Conservation (phyloP, 805 yeast genomes). For the Candida maltosa region DNA sequence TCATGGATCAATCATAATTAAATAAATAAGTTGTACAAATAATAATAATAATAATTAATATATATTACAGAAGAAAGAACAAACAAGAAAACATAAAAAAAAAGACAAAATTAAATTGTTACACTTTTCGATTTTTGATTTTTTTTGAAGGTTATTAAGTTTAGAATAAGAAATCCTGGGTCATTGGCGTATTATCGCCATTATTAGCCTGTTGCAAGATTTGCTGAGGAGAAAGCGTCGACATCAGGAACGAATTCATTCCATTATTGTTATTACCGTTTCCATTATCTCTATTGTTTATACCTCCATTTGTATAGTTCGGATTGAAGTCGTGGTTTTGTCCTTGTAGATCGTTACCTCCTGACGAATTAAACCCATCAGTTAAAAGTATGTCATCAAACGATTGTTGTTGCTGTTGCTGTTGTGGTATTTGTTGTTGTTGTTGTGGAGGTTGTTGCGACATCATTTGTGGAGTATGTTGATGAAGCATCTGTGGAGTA, state of each 20-base stretch:
- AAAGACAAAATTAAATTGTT: too few species aligned
- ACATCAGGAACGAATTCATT: constrained; percentile 6
- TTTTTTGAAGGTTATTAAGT: not conserved
- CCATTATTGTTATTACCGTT: constrained; percentile 7
- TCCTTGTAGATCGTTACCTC: not conserved
- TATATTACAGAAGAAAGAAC: constrained; percentile 2
- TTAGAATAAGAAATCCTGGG: constrained; percentile 2
- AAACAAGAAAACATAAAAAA: too few species aligned
- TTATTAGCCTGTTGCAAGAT: constrained; percentile 27
- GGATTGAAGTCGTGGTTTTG: too few species aligned
- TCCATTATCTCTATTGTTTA: constrained; percentile 10
- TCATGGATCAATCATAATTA: constrained; percentile 14
- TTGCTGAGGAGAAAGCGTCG: constrained; percentile 37
- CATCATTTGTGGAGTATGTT: not conserved
- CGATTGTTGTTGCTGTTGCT: constrained; percentile 6
- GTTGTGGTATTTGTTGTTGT: constrained; percentile 8
- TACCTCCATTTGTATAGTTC: too few species aligned
- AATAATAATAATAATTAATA: constrained; percentile 1
- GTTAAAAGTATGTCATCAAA: constrained; percentile 5
- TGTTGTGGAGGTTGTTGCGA: not conserved
- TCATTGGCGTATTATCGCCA: constrained; percentile 6
- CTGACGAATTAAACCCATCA: not conserved
- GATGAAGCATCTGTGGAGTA: not conserved
- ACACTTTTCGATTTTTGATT: too few species aligned
- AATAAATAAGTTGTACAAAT: constrained; percentile 1